These are phyloP conservation scores for Rhododendron molle DNA, from an alignment of 148 eudicot genomes.

Conservation along the genomic window DNA sequence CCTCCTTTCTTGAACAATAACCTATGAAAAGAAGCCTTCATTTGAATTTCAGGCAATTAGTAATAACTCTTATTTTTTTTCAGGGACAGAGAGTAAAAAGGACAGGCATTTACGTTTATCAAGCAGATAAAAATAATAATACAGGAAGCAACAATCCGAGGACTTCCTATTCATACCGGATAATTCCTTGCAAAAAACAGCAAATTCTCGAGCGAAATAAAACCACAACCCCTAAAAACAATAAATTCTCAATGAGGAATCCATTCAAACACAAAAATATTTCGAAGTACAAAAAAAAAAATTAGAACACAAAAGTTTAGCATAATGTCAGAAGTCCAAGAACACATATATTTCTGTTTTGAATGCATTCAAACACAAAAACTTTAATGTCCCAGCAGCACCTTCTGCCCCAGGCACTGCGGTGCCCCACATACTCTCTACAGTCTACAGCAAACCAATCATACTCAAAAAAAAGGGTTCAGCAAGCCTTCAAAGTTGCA, in stretches of 20 bases:
- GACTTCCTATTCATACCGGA: constrained; percentile 46
- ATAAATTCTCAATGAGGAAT: constrained; percentile 7
- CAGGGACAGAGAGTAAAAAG: not conserved
- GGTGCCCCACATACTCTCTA: not conserved
- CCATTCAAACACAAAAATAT: not conserved
- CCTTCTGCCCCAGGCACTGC: not conserved
- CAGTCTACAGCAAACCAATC: not conserved
- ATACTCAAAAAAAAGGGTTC: not conserved
- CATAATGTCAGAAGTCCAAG: not conserved
- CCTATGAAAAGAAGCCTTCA: constrained; percentile 72
- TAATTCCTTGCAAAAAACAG: constrained; percentile 72
- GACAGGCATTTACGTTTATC: not conserved
- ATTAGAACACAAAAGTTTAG: not conserved
- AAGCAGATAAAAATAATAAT: not conserved
- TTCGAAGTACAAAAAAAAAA: too few relatives aligned
- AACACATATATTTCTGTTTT: not conserved
- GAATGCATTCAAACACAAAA: not conserved
- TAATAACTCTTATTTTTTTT: not conserved
- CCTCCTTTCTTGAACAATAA: constrained; percentile 77
- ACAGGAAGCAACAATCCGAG: not conserved
- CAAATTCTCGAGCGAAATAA: constrained; percentile 75
- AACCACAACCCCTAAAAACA: constrained; percentile 75
- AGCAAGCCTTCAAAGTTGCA: not conserved
- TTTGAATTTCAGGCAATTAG: constrained; percentile 32
- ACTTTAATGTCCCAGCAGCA: not conserved